Conservation (phyloP, 2,329 filamentous ascomycete species). For the Claviceps maximensis region DNA sequence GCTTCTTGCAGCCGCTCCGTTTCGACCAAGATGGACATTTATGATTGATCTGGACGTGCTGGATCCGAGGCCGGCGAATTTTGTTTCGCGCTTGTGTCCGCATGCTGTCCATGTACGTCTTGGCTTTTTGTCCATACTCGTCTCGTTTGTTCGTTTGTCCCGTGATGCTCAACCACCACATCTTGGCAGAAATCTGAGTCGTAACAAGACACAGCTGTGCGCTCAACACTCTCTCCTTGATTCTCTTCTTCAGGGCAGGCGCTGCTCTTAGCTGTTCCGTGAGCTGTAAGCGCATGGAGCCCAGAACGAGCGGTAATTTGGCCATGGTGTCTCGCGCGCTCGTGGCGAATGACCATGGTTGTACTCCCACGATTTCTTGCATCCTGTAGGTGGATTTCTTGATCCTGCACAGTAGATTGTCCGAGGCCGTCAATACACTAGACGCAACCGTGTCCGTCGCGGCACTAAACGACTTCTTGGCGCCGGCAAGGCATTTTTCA, state of each 20-base stretch:
- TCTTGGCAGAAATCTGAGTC: conserved; percentile 42
- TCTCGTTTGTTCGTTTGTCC: conserved; percentile 33
- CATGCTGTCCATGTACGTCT: conserved; percentile 21
- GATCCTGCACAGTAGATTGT: conserved; percentile 15
- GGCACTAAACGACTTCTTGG: conserved; percentile 18
- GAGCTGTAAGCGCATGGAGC: conserved; percentile 25
- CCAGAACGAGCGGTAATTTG: conserved; percentile 10
- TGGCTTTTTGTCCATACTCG: conserved; percentile 35
- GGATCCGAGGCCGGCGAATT: not conserved
- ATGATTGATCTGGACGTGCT: not conserved
- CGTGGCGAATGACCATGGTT: conserved; percentile 10
- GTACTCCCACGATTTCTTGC: conserved; percentile 12
- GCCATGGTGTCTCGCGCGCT: conserved; percentile 10
- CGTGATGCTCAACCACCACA: conserved; percentile 42
- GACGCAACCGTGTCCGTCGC: conserved; percentile 17
- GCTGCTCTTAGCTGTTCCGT: not conserved
- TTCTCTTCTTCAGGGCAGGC: not conserved
- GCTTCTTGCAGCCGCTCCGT: not conserved
- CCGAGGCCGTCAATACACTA: conserved; percentile 15
- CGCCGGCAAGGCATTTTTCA: conserved; percentile 23
- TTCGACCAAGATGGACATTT: not conserved
- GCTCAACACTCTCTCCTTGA: conserved; percentile 1
- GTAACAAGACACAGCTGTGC: conserved; percentile 31
- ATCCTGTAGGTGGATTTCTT: conserved; percentile 10
- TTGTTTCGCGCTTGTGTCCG: not conserved